These are phyloP conservation scores for Cyclotella kingstonii DNA, from an alignment of 108 stramenopile genomes.

Conservation along the genomic window DNA sequence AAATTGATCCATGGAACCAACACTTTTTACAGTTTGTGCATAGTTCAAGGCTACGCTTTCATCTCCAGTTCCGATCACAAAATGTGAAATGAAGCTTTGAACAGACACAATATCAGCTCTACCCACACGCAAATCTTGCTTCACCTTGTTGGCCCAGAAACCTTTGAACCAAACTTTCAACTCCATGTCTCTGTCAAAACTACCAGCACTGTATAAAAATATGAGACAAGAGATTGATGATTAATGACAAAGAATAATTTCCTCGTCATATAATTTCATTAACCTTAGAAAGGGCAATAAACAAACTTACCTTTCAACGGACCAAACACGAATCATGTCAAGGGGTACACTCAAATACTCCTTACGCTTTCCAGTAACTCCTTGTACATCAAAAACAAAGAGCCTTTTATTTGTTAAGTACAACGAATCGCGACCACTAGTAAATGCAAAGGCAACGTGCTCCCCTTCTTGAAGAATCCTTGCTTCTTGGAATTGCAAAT, in stretches of 20 bases:
- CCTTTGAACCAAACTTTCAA: constrained; percentile 35
- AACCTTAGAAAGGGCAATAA: no score
- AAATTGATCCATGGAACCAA: constrained; percentile 32
- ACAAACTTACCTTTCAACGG: constrained; percentile 43
- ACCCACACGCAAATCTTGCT: constrained; percentile 56
- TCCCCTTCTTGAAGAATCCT: constrained; percentile 61
- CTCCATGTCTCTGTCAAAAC: constrained; percentile 64
- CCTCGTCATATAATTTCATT: not conserved
- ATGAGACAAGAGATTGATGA: not conserved
- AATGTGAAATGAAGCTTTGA: constrained; percentile 55
- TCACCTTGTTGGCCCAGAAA: constrained; percentile 11
- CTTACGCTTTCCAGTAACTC: constrained; percentile 56
- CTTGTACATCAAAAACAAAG: constrained; percentile 45
- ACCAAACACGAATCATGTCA: constrained; percentile 44
- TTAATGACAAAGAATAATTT: not conserved
- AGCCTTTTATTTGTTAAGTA: constrained; percentile 50
- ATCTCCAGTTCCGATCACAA: constrained; percentile 50
- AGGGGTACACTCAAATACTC: constrained; percentile 58
- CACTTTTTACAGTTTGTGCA: constrained; percentile 26
- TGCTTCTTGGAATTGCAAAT: constrained; percentile 46
- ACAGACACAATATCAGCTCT: constrained; percentile 40
- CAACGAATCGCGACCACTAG: constrained; percentile 60
- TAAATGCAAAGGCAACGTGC: constrained; percentile 66
- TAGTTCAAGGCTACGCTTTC: constrained; percentile 20
- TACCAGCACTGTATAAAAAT: constrained; percentile 41